A percentile compares a stretch with the other conserved stretches of the same genome.
phyloP scores from a whole-genome alignment of 1,139 yeast genomes.

The Yamadazyma membranifaciens region DNA sequence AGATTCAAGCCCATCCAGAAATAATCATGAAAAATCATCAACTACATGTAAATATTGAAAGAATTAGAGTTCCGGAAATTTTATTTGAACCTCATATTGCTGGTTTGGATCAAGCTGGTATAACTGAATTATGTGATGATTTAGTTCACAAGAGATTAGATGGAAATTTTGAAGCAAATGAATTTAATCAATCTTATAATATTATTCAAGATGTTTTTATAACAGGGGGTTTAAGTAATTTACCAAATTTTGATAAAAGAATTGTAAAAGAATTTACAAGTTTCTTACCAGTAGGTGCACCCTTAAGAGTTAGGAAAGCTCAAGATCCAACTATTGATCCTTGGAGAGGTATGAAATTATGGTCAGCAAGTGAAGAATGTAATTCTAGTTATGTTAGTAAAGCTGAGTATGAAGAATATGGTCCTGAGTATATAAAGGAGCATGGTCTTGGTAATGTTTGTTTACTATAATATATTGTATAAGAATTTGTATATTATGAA shows the following conservation, averaged over 20 bases:
- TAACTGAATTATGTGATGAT: constrained; percentile 72
- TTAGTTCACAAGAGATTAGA: constrained; percentile 61
- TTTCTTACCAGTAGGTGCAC: constrained; percentile 68
- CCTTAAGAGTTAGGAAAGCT: constrained; percentile 63
- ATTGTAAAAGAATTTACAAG: constrained; percentile 63
- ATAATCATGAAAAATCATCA: constrained; percentile 61
- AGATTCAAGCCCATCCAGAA: constrained; percentile 44
- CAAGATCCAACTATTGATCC: constrained; percentile 72
- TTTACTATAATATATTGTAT: constrained; percentile 14
- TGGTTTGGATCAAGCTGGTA: constrained; percentile 94
- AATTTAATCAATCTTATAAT: constrained; percentile 48
- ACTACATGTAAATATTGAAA: constrained; percentile 83
- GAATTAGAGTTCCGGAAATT: constrained; percentile 90
- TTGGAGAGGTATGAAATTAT: constrained; percentile 92
- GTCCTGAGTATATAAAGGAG: constrained; percentile 85
- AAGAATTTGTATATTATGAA: too few relatives aligned
- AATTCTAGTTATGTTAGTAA: constrained; percentile 54
- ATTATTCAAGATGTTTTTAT: constrained; percentile 66
- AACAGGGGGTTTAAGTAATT: constrained; percentile 80
- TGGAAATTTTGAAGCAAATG: constrained; percentile 35
- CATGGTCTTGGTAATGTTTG: constrained; percentile 74
- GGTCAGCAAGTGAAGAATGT: constrained; percentile 57
- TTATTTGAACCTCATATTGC: constrained; percentile 93
- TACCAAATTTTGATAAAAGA: constrained; percentile 67
- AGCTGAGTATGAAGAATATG: constrained; percentile 82